A percentile compares a stretch with the other conserved stretches of the same genome.
Evolutionary conservation across 2,329 filamentous ascomycete species (phyloP).

Genomic region (Rachicladosporium sp.): DNA sequence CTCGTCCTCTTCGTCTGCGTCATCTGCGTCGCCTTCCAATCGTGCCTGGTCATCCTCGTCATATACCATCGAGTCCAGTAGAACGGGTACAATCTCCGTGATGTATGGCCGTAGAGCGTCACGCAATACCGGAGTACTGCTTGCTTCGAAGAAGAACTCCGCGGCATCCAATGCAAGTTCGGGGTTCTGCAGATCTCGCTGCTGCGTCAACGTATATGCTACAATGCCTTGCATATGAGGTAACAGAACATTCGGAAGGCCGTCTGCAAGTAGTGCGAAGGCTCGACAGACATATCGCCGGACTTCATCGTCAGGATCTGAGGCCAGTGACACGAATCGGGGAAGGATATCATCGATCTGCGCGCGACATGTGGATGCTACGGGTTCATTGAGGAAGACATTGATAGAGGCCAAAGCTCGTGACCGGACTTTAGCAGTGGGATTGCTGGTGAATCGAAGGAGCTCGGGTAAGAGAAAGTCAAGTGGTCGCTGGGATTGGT

Average conservation of each 20-base stretch:
- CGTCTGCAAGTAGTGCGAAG: slow-evolving; percentile 75
- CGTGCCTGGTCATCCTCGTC: slow-evolving; percentile 83
- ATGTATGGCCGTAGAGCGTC: slow-evolving; percentile 66
- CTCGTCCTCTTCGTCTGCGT: slow-evolving; percentile 84
- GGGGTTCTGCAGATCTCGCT: slow-evolving; percentile 67
- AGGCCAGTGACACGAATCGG: slow-evolving; percentile 68
- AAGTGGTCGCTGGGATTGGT: slow-evolving; percentile 77
- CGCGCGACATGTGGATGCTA: slow-evolving; percentile 58
- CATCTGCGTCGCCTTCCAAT: slow-evolving; percentile 64
- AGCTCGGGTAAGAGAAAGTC: slow-evolving; percentile 83
- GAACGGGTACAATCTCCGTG: slow-evolving; percentile 72
- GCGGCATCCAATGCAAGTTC: slow-evolving; percentile 88
- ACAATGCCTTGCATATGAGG: slow-evolving; percentile 82
- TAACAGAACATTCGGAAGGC: slow-evolving; percentile 76
- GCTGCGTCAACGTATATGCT: slow-evolving; percentile 84
- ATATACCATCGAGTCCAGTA: slow-evolving; percentile 93
- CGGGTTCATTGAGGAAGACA: slow-evolving; percentile 74
- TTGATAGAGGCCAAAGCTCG: slow-evolving; percentile 78
- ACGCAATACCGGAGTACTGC: slow-evolving; percentile 74
- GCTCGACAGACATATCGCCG: slow-evolving; percentile 85
- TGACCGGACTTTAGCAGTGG: slow-evolving; percentile 63
- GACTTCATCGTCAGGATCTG: slow-evolving; percentile 68
- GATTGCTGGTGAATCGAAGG: slow-evolving; percentile 70
- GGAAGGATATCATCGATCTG: slow-evolving; percentile 71
- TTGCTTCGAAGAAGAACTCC: slow-evolving; percentile 92